Base-by-base conservation (phyloP, 2,329 filamentous ascomycete genomes). In the Mollisiaceae sp. region DNA sequence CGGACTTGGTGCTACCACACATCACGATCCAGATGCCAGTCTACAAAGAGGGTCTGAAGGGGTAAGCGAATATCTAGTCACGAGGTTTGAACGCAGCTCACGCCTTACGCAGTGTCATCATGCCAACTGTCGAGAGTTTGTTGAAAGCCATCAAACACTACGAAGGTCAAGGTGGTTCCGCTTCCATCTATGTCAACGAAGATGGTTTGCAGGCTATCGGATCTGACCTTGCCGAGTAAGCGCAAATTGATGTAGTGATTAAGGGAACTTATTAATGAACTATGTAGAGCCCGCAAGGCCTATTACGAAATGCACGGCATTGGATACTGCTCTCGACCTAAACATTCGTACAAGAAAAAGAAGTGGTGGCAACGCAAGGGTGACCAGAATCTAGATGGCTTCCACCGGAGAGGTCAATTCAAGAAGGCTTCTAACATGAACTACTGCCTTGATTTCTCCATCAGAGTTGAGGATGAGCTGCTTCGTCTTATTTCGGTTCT, bases 351-450 rank as follows among this genome's bases (percentile, higher is more conserved):
- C 24, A 47, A 41, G 24, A 60, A 60, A 39, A 50, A 47, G 27
- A 60, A 60, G 59, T 60, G 59, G 59, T 60, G 45, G 24, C 59
- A 60, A 22, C 59, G 59, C 27, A 60, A 60, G 43, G 52, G 52
- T 38, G 41, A 43, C 6, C 43, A 60, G 18, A 60, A 60, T 38
- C 62, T 80, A 27, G 75, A 80, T 57, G 80, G 79, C 32, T 87
- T 85, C 71, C 68, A 82, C 20, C 81, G 85, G 41, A 80, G 80
- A 50, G 88, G 88, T 61, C 89, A 89, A 75, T 90, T 90, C 80
- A 90, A 90, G 79, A 90, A 90, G 77, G 87, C 88, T 0, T 89
- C 86, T 41, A 91, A 91, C 78, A 91, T 91, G 89, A 91, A 91
- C 75, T 91, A 87, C 72, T 87, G 83, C 2, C 79, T 91, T 64